Conservation (phyloP, 2,329 filamentous ascomycete genomes). For the Neurospora sp. region DNA sequence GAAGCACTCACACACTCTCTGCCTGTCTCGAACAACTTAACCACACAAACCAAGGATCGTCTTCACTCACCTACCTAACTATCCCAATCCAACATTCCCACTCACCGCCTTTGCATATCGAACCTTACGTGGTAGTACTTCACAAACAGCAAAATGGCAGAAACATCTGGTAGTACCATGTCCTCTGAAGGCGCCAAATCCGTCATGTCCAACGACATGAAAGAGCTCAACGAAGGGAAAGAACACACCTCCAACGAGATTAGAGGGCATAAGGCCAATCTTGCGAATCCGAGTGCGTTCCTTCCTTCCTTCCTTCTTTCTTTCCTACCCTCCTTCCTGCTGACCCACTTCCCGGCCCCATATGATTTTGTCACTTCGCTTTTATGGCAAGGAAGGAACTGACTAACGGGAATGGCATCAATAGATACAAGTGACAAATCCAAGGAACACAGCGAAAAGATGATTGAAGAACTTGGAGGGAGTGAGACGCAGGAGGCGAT, state of each 20-base stretch:
- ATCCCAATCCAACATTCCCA: too few species aligned
- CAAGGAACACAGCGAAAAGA: conserved; percentile 32
- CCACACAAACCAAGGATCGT: too few species aligned
- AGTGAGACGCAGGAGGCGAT: conserved; percentile 33
- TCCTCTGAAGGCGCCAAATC: conserved; percentile 28
- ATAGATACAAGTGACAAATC: conserved; percentile 33
- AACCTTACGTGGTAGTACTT: not conserved
- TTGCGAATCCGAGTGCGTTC: conserved; percentile 33
- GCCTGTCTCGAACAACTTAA: too few species aligned
- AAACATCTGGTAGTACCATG: not conserved
- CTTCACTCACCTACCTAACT: too few species aligned
- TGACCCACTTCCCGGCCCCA: not conserved
- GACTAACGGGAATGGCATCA: not conserved
- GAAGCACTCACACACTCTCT: too few species aligned
- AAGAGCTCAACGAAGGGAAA: conserved; percentile 26
- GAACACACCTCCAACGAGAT: conserved; percentile 19
- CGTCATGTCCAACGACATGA: conserved; percentile 30
- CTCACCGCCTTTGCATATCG: too few species aligned
- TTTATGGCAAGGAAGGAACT: not conserved
- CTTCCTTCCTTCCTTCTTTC: not conserved
- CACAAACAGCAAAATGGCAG: not conserved
- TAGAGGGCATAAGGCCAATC: conserved; percentile 35
- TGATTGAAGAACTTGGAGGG: conserved; percentile 31
- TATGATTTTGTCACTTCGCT: not conserved
- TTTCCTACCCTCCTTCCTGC: not conserved